Base-by-base conservation (phyloP, 106 monocot species). In the Dioscorea dumetorum region DNA sequence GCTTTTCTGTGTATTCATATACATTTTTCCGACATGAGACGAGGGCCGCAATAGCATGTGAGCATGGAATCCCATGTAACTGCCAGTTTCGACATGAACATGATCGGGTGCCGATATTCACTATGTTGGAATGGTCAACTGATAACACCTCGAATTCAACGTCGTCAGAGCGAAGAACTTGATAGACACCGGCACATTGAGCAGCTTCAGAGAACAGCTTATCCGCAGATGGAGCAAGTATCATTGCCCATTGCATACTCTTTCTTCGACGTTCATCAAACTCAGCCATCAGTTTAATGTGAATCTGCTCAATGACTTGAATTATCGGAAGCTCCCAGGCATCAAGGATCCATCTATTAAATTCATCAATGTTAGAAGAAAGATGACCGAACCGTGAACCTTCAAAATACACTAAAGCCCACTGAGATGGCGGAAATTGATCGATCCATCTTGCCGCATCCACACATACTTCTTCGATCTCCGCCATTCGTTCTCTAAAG, bases 41-140 rank as follows among this genome's bases (percentile, higher is more conserved):
- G 16, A 89, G 52, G 7, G 85, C 77, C 14, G 89, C 82, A 50
- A 77, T 58, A 19, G 82, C 89, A 77, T 89, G 89, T 17, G 85
- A 82, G 35, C 89, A 89, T 5, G 89, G 84, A 50, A 89, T 74
- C 4, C 85, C 85, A 57, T 85, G 59, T 4, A 89, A 17, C 62
- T 89, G 89, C 89, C 89, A 89, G 51, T 85, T 77, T 21, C 85
- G 79, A 54, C 89, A 89, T 0, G 80, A 86, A 61, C 89, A 89
- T 49, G 74, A 58, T 12, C 63, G 82, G 6, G 68, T 70, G 8
- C 80, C 82, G n/a, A 89, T 85, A 49, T 89, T 85, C 58, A 84
- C 89, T 13, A 89, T 89, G 49, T 77, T 57, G 0, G 85, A 82
- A 3, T 72, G 77, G 20, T 77, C 82, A 61, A 71, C 34, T 12